Evolutionary conservation across 805 yeast species (phyloP), one percentile per base, ranked within the genome.

Genomic region (Schwanniomyces yamadae): DNA sequence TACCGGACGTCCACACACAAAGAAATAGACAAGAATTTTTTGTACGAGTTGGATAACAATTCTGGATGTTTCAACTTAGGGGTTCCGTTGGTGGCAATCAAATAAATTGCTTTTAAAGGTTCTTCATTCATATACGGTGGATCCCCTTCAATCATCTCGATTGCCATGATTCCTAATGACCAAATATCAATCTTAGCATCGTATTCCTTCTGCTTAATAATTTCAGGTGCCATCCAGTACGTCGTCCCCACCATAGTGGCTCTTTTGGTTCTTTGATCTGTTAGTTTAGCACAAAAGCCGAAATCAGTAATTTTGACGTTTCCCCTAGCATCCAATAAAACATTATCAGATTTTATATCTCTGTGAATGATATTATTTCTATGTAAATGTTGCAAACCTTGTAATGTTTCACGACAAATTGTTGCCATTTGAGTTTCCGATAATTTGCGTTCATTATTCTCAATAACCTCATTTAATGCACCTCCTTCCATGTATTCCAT

Each of bases 401-500:
- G 81, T 17, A 90, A 77, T 0, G 97, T 88, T 57, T 93, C 99
- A 41, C 75, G 71, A 60, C 96, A 91, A 35, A 93, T 88, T 3
- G 90, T 79, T 2, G 97, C 86, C 46, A 95, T 93, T 63, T 95
- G 99, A 34, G 80, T 77, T 60, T 93, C 99, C 12, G 77, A 75
- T 49, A 93, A 64, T 31, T 77, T 73, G 45, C 51, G 59, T 36
- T 80, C 81, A 57, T 90, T 90, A 62, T 89, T 86, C 38, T 89
- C 96, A 54, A 95, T 90, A 26, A 95, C 86, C 64, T 93, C 99
- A 0, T 98, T 93, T 48, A 93, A 69, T 4, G 96, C 85, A 1
- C 99, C 99, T 36, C 99, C 99, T 65, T 95, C 97, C 99, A 93
- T 93, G 59, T 81, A 95, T 61, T 93, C 99, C 99, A 93, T 93